A percentile compares a stretch with the other conserved stretches of the same genome.
These are phyloP conservation scores for Kodamaea laetipori DNA, from an alignment of 805 yeast genomes.

Conservation along the genomic window DNA sequence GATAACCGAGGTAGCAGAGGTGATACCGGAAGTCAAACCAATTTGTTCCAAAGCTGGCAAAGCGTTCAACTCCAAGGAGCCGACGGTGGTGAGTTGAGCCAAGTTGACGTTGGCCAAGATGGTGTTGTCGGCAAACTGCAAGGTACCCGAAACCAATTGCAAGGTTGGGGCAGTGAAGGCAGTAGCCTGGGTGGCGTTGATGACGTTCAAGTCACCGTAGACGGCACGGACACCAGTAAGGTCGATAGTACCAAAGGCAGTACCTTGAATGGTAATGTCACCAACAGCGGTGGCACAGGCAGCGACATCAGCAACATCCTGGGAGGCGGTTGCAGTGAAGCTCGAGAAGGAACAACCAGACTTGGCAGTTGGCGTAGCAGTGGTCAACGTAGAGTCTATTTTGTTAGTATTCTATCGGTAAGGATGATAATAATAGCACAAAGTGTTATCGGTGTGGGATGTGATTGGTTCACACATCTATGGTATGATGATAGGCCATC, in stretches of 20 bases:
- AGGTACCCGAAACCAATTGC: slow-evolving; percentile 69
- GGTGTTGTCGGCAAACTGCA: slow-evolving; percentile 65
- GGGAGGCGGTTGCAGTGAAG: slow-evolving; percentile 75
- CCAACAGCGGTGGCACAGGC: slow-evolving; percentile 82
- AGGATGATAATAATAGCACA: neutral
- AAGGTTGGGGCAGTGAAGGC: slow-evolving; percentile 78
- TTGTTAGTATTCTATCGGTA: slow-evolving; percentile 10
- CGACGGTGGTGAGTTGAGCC: slow-evolving; percentile 80
- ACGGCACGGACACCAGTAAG: slow-evolving; percentile 75
- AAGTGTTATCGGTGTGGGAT: too few relatives aligned
- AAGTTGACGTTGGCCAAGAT: slow-evolving; percentile 66
- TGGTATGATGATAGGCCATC: too few relatives aligned
- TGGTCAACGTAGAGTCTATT: slow-evolving; percentile 49
- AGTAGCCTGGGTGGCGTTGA: slow-evolving; percentile 63
- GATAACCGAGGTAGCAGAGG: slow-evolving; percentile 68
- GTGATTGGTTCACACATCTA: too few relatives aligned
- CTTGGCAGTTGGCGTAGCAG: slow-evolving; percentile 57
- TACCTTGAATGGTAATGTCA: slow-evolving; percentile 70
- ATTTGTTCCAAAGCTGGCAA: slow-evolving; percentile 79
- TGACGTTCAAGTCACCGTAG: slow-evolving; percentile 71
- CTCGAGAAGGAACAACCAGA: slow-evolving; percentile 65
- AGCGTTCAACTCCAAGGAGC: slow-evolving; percentile 76
- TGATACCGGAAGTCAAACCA: slow-evolving; percentile 68
- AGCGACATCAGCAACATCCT: slow-evolving; percentile 72
- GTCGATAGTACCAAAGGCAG: slow-evolving; percentile 56